Evolutionary conservation across 495 filamentous ascomycete species (phyloP).

Genomic region (Neurospora sp.): DNA sequence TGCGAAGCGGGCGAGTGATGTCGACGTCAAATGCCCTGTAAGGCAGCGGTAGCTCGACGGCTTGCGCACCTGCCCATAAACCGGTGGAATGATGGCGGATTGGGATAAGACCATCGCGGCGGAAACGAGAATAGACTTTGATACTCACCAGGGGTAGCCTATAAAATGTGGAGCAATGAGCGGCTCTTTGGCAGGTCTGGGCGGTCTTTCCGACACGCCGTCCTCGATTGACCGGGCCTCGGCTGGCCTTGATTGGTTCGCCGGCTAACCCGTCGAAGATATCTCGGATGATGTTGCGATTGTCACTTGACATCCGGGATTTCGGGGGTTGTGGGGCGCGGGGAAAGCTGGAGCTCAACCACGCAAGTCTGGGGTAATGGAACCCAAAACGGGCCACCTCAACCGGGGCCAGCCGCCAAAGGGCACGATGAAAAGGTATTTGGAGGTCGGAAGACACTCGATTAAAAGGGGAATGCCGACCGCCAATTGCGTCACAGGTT

Average conservation of each 20-base stretch:
- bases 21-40: background rate
- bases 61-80: background rate
- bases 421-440: background rate
- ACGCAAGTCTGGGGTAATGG: background rate
- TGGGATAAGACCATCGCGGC: background rate
- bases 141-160: background rate
- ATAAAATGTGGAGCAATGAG: background rate
- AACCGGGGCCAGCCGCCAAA: background rate
- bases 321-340: background rate
- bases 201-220: background rate
- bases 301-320: background rate
- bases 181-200: background rate
- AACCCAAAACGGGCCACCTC: background rate
- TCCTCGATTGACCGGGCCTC: background rate
- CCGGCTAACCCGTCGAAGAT: background rate
- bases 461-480: background rate
- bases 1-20: background rate
- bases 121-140: background rate
- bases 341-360: background rate
- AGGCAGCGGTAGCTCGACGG: background rate
- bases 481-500: background rate
- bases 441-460: background rate
- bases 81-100: background rate
- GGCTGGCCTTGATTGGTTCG: background rate
- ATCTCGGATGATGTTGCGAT: background rate